Conservation (phyloP, 2,329 filamentous ascomycete species). For the Colletotrichum camelliae region DNA sequence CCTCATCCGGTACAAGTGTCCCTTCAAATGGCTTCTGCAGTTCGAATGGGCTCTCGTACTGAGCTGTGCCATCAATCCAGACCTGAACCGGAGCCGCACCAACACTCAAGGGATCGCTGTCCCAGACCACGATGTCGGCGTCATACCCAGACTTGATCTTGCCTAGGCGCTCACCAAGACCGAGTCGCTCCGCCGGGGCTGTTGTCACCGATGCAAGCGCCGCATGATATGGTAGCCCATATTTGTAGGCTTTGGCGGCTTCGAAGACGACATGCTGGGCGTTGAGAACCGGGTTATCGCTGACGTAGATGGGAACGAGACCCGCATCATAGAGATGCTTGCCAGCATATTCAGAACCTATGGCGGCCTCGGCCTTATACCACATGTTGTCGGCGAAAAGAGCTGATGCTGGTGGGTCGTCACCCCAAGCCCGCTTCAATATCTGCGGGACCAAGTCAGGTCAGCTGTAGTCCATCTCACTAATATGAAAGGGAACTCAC, state of each 20-base stretch:
- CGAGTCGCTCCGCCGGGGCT: conserved; percentile 62
- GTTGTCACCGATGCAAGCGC: conserved; percentile 64
- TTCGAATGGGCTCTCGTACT: conserved; percentile 60
- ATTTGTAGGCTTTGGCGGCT: conserved; percentile 64
- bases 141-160: conserved; percentile 67
- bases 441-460: conserved; percentile 38
- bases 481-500: conserved; percentile 32
- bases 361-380: conserved; percentile 72
- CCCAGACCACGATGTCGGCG: conserved; percentile 67
- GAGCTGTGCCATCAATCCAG: conserved; percentile 67
- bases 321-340: conserved; percentile 70
- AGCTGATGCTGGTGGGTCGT: conserved; percentile 58
- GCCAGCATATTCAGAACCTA: conserved; percentile 69
- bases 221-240: conserved; percentile 65
- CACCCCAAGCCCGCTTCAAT: conserved; percentile 61
- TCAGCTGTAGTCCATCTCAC: not conserved
- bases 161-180: conserved; percentile 61
- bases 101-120: conserved; percentile 66
- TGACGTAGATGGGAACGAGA: conserved; percentile 70
- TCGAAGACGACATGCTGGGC: conserved; percentile 74
- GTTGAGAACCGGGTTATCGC: conserved; percentile 73
- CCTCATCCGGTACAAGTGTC: conserved; percentile 42
- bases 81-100: conserved; percentile 66
- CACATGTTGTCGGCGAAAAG: conserved; percentile 76
- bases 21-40: conserved; percentile 52